A percentile compares a stretch with the other conserved stretches of the same genome.
Conservation (phyloP, 257 asterid species). For the Rauvolfia tetraphylla region DNA sequence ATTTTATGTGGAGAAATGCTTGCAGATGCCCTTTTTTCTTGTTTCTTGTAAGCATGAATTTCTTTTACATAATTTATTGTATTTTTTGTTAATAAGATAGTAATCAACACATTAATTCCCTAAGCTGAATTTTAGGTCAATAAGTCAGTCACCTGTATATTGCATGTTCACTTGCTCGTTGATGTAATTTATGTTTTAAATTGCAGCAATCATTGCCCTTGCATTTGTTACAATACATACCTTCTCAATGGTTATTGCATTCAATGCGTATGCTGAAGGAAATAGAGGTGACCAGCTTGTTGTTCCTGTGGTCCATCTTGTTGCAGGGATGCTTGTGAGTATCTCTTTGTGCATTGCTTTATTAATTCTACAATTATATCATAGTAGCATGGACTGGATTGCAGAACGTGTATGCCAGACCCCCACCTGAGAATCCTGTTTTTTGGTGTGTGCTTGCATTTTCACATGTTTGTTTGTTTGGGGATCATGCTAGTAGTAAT, state of each 20-base stretch:
- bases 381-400: background rate
- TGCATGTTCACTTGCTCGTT: background rate
- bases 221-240: constrained; percentile 95
- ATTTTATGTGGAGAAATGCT: constrained; percentile 85
- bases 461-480: background rate
- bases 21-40: constrained; percentile 79
- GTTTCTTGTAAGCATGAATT: constrained; percentile 56
- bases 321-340: constrained; percentile 82
- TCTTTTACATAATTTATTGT: background rate
- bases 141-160: background rate
- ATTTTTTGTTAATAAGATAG: background rate
- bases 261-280: constrained; percentile 78
- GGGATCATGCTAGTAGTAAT: background rate
- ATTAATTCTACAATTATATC: background rate
- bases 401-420: background rate
- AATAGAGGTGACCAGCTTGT: constrained; percentile 58
- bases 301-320: constrained; percentile 75
- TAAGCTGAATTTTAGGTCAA: background rate
- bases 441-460: background rate
- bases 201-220: constrained; percentile 86
- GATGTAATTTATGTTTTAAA: constrained; percentile 8
- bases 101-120: background rate
- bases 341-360: background rate
- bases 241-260: constrained; percentile 94
- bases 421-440: background rate